Conservation (phyloP, 129 eudicot genomes). For the Pulicaria dysenterica region DNA sequence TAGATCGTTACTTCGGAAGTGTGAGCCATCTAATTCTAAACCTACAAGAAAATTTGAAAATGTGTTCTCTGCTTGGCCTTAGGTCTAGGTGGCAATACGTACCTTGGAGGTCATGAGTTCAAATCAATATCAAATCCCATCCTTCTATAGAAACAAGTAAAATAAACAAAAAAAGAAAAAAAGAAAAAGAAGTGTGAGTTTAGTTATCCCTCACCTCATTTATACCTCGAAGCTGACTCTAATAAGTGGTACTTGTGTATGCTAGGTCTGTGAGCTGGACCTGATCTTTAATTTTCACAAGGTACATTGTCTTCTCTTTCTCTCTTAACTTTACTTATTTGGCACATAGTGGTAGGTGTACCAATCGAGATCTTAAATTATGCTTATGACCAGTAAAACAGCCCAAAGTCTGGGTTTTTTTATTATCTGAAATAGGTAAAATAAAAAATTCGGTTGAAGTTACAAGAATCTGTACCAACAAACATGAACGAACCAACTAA, state of each 20-base stretch:
- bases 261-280: conserved; percentile 93
- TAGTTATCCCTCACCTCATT: neutral
- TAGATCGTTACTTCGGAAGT: conserved; percentile 94
- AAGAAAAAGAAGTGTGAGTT: neutral
- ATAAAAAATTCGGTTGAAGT: too few species aligned
- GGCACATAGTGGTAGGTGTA: neutral
- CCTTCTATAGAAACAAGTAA: neutral
- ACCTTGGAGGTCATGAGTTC: too few species aligned
- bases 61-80: neutral
- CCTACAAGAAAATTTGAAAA: conserved; percentile 3
- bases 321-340: conserved; percentile 6
- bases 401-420: too few species aligned
- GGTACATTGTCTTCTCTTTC: conserved; percentile 42
- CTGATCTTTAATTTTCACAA: conserved; percentile 90
- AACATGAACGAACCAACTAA: too few species aligned
- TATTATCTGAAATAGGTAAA: too few species aligned
- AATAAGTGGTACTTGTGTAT: conserved; percentile 22
- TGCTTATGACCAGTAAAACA: neutral
- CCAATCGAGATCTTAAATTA: neutral
- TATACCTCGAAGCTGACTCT: conserved; percentile 1
- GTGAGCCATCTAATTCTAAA: conserved; percentile 49
- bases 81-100: too few species aligned
- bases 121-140: neutral
- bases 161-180: too few species aligned
- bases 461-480: too few species aligned